phyloP scores from a whole-genome alignment of 2,329 filamentous ascomycete species.

The Trichoderma lentiforme region DNA sequence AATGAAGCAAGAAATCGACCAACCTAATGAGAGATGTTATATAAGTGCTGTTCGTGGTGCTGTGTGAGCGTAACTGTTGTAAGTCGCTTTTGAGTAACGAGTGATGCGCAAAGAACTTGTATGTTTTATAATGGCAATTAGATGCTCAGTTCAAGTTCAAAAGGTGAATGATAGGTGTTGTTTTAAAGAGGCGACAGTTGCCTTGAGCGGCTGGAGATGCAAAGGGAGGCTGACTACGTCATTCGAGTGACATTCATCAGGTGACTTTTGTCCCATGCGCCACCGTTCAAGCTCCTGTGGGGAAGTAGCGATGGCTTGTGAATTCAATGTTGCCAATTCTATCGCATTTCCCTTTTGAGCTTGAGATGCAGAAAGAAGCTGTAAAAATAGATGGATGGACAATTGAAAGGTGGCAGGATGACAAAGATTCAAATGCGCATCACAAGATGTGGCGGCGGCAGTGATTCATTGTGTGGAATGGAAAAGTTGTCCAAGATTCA shows the following conservation, averaged over 20 bases:
- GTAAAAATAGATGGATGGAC: not conserved
- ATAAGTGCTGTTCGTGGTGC: not conserved
- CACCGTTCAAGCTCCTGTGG: not conserved
- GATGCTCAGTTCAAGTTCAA: not conserved
- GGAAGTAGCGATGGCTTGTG: not conserved
- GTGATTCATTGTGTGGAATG: not conserved
- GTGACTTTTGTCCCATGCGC: not conserved
- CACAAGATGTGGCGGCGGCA: not conserved
- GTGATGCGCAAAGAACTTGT: not conserved
- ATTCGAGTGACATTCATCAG: conserved; percentile 15
- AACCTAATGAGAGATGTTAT: conserved; percentile 1
- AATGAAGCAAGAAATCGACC: not conserved
- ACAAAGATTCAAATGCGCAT: not conserved
- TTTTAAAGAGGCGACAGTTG: not conserved
- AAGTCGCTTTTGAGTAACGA: not conserved
- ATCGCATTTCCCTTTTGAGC: not conserved
- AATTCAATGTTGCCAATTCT: not conserved
- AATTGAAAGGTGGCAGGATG: not conserved
- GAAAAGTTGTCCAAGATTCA: not conserved
- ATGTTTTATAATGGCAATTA: not conserved
- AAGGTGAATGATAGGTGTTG: not conserved
- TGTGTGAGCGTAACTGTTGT: not conserved
- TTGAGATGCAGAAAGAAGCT: not conserved
- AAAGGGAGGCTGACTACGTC: conserved; percentile 4
- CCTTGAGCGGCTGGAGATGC: not conserved